Conservation (phyloP, 2,329 filamentous ascomycete species). For the Calycina marina region DNA sequence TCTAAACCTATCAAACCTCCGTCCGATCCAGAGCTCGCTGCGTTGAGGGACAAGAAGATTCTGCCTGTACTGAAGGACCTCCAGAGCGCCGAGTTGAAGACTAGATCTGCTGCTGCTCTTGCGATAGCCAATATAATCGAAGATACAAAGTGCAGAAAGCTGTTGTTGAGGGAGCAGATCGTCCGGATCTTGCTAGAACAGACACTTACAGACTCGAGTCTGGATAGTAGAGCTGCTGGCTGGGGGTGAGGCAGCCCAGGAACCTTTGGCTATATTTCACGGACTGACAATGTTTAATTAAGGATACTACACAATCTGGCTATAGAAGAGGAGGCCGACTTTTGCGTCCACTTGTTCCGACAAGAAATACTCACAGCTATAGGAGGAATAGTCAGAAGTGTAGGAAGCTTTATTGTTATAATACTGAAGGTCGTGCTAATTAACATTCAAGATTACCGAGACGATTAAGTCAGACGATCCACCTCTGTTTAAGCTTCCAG, state of each 20-base stretch:
- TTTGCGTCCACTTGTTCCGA: constrained; percentile 49
- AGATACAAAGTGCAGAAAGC: constrained; percentile 45
- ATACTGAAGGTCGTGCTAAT: no score
- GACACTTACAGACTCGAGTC: constrained; percentile 45
- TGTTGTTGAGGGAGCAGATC: constrained; percentile 51
- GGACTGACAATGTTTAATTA: no score
- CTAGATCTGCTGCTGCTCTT: constrained; percentile 41
- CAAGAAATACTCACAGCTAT: constrained; percentile 46
- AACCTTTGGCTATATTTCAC: no score
- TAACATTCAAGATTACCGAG: constrained; percentile 23
- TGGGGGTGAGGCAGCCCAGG: no score
- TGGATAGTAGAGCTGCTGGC: constrained; percentile 50
- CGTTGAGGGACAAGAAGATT: constrained; percentile 47
- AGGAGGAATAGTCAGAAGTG: constrained; percentile 37
- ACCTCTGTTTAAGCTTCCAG: constrained; percentile 32
- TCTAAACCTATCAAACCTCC: constrained; percentile 44
- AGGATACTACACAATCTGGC: constrained; percentile 46
- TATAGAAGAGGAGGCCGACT: constrained; percentile 49
- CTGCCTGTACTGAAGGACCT: constrained; percentile 47
- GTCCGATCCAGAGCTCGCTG: constrained; percentile 46
- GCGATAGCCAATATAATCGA: constrained; percentile 48
- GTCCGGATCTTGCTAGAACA: constrained; percentile 48
- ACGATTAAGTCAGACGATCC: constrained; percentile 22
- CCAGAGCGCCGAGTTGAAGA: constrained; percentile 41
- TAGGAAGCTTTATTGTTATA: no score